Percentiles rank a stretch among this genome's conserved stretches.
Conservation (phyloP, 1,139 yeast genomes). For the Zygoascus sp. region DNA sequence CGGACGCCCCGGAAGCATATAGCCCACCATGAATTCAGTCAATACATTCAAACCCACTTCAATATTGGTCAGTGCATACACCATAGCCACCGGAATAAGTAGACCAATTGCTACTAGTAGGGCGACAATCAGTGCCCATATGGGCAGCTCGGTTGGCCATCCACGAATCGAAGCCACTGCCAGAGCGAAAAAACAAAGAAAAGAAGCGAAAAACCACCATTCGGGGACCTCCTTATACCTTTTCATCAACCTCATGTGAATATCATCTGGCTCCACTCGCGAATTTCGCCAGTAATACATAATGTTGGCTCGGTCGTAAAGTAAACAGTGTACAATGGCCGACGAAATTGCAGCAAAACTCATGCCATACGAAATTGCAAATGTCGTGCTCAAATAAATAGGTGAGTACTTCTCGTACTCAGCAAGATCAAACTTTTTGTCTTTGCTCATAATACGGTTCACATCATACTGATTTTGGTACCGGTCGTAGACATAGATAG, state of each 20-base stretch:
- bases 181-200: conserved; percentile 46
- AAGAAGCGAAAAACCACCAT: conserved; percentile 57
- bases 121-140: conserved; percentile 55
- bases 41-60: conserved; percentile 55
- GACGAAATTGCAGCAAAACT: conserved; percentile 61
- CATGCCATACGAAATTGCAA: conserved; percentile 57
- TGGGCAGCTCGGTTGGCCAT: conserved; percentile 41
- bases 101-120: conserved; percentile 48
- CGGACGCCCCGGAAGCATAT: conserved; percentile 59
- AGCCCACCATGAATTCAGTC: conserved; percentile 60
- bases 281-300: conserved; percentile 42
- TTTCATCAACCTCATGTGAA: conserved; percentile 60
- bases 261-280: conserved; percentile 49
- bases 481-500: conserved; percentile 43
- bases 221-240: conserved; percentile 58
- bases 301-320: conserved; percentile 56
- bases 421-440: conserved; percentile 38
- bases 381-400: conserved; percentile 59
- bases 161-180: conserved; percentile 46
- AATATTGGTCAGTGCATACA: conserved; percentile 53
- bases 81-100: conserved; percentile 52
- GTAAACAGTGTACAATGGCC: conserved; percentile 49
- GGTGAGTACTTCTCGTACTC: conserved; percentile 56
- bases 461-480: conserved; percentile 45
- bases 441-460: conserved; percentile 33